phyloP scores from a whole-genome alignment of 805 yeast genomes.

The Wickerhamiella parazyma region DNA sequence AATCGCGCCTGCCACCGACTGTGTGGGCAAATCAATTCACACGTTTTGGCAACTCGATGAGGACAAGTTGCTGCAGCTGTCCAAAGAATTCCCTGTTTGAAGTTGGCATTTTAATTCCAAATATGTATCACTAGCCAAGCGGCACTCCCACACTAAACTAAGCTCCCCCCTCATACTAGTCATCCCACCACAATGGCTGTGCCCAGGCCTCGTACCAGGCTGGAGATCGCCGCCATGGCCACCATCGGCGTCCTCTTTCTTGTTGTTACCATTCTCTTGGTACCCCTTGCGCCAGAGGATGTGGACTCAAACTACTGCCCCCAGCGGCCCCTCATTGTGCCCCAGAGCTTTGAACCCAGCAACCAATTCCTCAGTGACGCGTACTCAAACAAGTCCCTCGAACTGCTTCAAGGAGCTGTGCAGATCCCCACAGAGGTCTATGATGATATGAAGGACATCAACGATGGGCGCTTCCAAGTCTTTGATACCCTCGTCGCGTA shows the following conservation, averaged over 20 bases:
- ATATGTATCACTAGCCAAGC: neutral
- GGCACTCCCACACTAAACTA: neutral
- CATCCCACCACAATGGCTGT: neutral
- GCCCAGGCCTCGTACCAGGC: constrained; percentile 13
- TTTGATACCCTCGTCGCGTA: constrained; percentile 37
- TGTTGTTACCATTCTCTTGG: constrained; percentile 12
- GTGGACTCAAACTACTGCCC: constrained; percentile 18
- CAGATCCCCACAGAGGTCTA: constrained; percentile 50
- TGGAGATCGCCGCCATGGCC: constrained; percentile 18
- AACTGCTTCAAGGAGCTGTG: constrained; percentile 37
- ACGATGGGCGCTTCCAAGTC: constrained; percentile 37
- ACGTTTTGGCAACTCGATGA: constrained; percentile 17
- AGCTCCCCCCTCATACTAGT: neutral
- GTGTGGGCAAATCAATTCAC: constrained; percentile 14
- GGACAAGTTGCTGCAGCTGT: constrained; percentile 6
- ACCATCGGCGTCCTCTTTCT: constrained; percentile 13
- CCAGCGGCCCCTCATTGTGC: constrained; percentile 10
- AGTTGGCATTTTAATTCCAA: too few species aligned
- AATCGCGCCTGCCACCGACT: constrained; percentile 11
- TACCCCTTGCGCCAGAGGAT: constrained; percentile 16
- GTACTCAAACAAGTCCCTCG: constrained; percentile 13
- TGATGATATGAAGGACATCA: constrained; percentile 40
- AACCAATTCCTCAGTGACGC: constrained; percentile 11
- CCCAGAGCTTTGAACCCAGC: constrained; percentile 1
- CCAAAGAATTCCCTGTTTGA: constrained; percentile 13